Evolutionary conservation across 2,329 filamentous ascomycete genomes (phyloP).

Genomic region (Calonectria pseudoreteaudii): DNA sequence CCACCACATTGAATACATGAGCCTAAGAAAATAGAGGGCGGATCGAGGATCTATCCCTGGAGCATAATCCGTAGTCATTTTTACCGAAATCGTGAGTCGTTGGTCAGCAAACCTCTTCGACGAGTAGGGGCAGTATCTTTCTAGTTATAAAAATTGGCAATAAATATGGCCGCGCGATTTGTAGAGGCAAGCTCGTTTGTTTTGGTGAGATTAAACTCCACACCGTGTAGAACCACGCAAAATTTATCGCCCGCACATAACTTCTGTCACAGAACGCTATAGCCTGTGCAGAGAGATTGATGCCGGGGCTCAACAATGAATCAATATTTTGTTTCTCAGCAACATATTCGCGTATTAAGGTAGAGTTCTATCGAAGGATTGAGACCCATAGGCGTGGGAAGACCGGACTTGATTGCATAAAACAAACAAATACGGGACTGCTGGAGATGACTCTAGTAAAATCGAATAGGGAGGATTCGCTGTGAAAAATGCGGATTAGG

Average conservation of each 20-base stretch:
- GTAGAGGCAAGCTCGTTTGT: background rate
- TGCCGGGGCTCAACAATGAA: background rate
- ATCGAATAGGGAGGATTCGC: background rate
- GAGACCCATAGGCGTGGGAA: background rate
- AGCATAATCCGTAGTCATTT: background rate
- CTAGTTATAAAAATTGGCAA: background rate
- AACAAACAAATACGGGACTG: background rate
- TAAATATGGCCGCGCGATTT: background rate
- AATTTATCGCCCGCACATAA: too few relatives aligned
- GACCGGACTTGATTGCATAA: background rate
- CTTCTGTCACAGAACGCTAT: too few relatives aligned
- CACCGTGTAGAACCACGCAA: too few relatives aligned
- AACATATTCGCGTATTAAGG: background rate
- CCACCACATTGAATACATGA: background rate
- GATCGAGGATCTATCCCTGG: background rate
- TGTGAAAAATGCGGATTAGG: background rate
- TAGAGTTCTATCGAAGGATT: background rate
- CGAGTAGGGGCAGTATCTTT: background rate
- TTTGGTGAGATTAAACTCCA: background rate
- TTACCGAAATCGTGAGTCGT: background rate
- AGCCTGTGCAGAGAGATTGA: too few relatives aligned
- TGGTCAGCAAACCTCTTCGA: background rate
- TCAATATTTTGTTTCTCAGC: background rate
- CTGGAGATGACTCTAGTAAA: too few relatives aligned
- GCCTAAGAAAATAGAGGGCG: background rate